These are phyloP conservation scores for Geotrichum cucujoidarum DNA, from an alignment of 1,139 yeast species.

Conservation along the genomic window DNA sequence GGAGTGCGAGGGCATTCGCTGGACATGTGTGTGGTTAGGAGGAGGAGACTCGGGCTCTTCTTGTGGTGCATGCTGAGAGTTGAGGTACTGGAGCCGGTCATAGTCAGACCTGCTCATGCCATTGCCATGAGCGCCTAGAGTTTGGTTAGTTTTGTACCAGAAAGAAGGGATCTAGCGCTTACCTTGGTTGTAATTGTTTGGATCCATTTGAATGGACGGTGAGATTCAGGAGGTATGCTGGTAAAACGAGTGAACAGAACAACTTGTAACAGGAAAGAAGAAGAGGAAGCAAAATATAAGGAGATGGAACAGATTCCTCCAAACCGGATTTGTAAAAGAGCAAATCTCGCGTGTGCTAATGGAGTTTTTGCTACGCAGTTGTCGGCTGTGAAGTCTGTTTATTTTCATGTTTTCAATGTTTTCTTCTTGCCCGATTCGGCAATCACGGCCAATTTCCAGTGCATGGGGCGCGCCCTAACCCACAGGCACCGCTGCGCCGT, in stretches of 20 bases:
- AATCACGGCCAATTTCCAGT: too few relatives aligned
- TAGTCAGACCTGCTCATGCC: conserved; percentile 5
- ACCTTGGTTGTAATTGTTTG: background rate
- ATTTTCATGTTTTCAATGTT: background rate
- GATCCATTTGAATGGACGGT: background rate
- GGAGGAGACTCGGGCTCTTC: background rate
- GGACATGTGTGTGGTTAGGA: background rate
- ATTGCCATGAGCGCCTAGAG: background rate
- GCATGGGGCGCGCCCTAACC: background rate
- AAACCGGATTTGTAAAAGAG: too few relatives aligned
- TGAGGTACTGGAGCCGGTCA: conserved; percentile 4
- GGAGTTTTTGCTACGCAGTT: too few relatives aligned
- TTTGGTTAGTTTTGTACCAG: background rate
- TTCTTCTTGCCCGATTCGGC: background rate
- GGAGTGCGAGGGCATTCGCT: background rate
- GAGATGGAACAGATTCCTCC: too few relatives aligned
- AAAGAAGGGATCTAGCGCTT: background rate
- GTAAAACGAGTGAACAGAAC: too few relatives aligned
- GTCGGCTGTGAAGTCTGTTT: background rate
- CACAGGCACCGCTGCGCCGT: background rate
- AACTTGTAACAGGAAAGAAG: too few relatives aligned
- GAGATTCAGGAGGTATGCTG: background rate
- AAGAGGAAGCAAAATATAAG: too few relatives aligned
- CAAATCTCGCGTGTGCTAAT: too few relatives aligned
- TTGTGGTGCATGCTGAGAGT: background rate